Base-by-base conservation (phyloP, 2,329 filamentous ascomycete species). In the Trichoderma sp. region DNA sequence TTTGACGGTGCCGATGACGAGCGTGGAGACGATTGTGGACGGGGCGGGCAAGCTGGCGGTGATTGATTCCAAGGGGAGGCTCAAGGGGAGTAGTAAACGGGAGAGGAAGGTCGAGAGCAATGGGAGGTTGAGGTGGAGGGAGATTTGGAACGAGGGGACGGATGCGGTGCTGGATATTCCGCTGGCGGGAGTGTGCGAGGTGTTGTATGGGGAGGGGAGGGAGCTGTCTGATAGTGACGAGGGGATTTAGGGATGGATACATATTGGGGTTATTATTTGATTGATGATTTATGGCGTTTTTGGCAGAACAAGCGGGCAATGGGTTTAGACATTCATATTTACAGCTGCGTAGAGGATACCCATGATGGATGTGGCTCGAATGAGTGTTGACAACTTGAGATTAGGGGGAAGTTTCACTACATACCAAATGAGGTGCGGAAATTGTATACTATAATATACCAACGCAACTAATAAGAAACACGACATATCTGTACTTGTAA, bases 81-180 rank as follows among this genome's bases (percentile, higher is more conserved):
- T 87, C 63, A 81, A 80, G 67, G 83, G 81, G 62, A 79, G 76
- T 43, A 73, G 74, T 8, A 80, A 78, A 76, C 78, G 81, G 72
- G 80, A 82, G 78, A 77, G 80, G 76, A 77, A 82, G 75, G 74
- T 79, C 67, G 76, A 80, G 39, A 80, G 80, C 53, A 78, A 77
- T 34, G 84, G 82, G 47, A 76, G 74, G 71, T 76, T 87, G 74
- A 88, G 94, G 78, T 98, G 96, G 95, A 90, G 87, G 77, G 87
- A 86, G 72, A 86, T 97, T 20, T 99, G 96, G 96, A 94, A 90
- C 77, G 91, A 93, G 76, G 94, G 96, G 20, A 99, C 96, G 0
- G 96, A 99, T 85, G 96, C 94, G 1, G 96, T 98, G 8, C 93
- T 99, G 93, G 96, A 99, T 83, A 91, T 99, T 63, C 96, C 96